Evolutionary conservation across 2,329 filamentous ascomycete genomes (phyloP).

Genomic region (Fusarium oxysporum): DNA sequence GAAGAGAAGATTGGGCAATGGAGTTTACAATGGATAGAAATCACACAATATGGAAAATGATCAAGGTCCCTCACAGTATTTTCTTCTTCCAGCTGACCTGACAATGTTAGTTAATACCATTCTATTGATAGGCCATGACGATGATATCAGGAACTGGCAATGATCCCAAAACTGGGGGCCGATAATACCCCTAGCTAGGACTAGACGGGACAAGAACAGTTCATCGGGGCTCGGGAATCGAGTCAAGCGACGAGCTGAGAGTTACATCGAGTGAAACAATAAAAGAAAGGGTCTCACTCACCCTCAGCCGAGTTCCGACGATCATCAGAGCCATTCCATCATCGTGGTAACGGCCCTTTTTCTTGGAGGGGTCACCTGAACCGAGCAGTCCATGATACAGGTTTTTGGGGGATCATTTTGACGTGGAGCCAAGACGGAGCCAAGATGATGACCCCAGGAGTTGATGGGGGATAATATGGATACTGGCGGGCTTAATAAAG

Average conservation of each 20-base stretch:
- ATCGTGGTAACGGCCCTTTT: constrained; percentile 18
- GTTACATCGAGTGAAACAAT: background rate
- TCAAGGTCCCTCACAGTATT: background rate
- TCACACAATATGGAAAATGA: background rate
- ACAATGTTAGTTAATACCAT: constrained; percentile 14
- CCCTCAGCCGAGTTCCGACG: constrained; percentile 18
- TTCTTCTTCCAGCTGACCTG: constrained; percentile 7
- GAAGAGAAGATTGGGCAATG: background rate
- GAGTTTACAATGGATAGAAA: constrained; percentile 1
- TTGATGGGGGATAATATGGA: constrained; percentile 8
- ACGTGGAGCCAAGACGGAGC: constrained; percentile 27
- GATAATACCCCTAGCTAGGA: constrained; percentile 1
- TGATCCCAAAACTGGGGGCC: constrained; percentile 10
- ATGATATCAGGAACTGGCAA: constrained; percentile 35
- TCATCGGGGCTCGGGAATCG: constrained; percentile 14
- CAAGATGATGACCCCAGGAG: constrained; percentile 16
- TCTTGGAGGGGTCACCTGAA: constrained; percentile 20
- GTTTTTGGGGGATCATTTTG: constrained; percentile 13
- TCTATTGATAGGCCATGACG: constrained; percentile 26
- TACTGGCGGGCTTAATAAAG: constrained; percentile 14
- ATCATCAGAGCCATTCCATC: constrained; percentile 16
- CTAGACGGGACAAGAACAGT: constrained; percentile 3
- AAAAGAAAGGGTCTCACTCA: constrained; percentile 11
- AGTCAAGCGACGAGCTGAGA: constrained; percentile 8
- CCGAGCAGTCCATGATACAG: constrained; percentile 12